These are phyloP conservation scores for Eucalyptus melliodora DNA, from an alignment of 345 rosid species.

Conservation along the genomic window DNA sequence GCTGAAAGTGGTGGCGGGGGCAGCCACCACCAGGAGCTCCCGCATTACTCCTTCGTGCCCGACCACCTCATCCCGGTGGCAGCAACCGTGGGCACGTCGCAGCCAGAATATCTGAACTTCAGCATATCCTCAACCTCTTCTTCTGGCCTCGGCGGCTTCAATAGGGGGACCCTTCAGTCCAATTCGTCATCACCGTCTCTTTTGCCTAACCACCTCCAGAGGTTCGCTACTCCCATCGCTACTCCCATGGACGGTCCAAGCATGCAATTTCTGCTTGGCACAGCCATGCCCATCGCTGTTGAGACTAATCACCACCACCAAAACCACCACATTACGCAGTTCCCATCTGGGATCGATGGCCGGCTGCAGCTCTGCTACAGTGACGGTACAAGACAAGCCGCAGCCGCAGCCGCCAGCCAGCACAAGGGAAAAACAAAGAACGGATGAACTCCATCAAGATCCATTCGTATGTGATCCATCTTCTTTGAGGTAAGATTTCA, in stretches of 20 bases:
- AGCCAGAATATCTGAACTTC: constrained; percentile 60
- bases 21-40: constrained; percentile 44
- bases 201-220: constrained; percentile 54
- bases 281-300: constrained; percentile 35
- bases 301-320: constrained; percentile 45
- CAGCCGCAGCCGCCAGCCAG: neutral
- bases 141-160: constrained; percentile 36
- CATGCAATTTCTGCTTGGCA: constrained; percentile 60
- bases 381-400: constrained; percentile 56
- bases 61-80: constrained; percentile 57
- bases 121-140: constrained; percentile 41
- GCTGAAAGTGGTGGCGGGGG: constrained; percentile 9
- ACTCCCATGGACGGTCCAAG: constrained; percentile 43
- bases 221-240: constrained; percentile 36
- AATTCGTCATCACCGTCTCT: constrained; percentile 74
- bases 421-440: constrained; percentile 83
- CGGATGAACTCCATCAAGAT: constrained; percentile 17
- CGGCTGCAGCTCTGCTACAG: constrained; percentile 71
- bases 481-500: constrained; percentile 31
- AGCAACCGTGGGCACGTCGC: constrained; percentile 25
- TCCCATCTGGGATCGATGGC: constrained; percentile 45
- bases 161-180: constrained; percentile 99
- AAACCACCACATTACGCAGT: constrained; percentile 38
- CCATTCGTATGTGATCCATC: constrained; percentile 4
- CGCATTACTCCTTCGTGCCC: constrained; percentile 58